Base-by-base conservation (phyloP, 2,329 filamentous ascomycete genomes). In the Pseudogymnoascus sp. region DNA sequence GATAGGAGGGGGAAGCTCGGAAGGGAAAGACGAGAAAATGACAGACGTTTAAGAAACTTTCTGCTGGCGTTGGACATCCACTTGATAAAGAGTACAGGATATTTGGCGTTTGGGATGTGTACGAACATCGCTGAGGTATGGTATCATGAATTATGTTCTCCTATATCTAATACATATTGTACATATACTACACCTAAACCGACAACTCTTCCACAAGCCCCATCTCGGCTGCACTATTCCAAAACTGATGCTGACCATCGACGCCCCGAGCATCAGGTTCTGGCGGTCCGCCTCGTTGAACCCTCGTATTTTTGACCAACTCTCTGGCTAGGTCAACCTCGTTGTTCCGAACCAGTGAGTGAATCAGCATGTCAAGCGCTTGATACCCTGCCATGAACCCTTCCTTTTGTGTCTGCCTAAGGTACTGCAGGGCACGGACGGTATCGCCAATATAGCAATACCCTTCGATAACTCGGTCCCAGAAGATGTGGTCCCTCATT, bases 401-500 rank as follows among this genome's bases (percentile, higher is more conserved):
- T 16, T 63, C 62, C 29, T 63, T 67, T 62, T 75, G 71, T 16
- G 84, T 74, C 65, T 77, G 75, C 61, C 78, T 73, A 67, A 84
- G 82, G 40, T 84, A 74, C 59, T 71, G 71, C 69, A 83, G 75
- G 1, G 84, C 83, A 34, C 74, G 77, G 36, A 73, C 72, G 0
- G 80, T 75, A 64, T 86, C 79, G 54, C 82, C 81, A 8, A 77
- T 74, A 11, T 74, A 68, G 6, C 87, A 83, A 72, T 88, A 90
- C 1, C 87, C 88, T 70, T 85, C 83, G 67, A 92, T 82, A 66
- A 88, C 79, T 62, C 86, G 81, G 73, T 90, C 87, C 81, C 86
- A 91, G 68, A 92, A 85, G 23, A 83, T 75, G 64, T 80, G 78
- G 71, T 89, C 83, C 21, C 78, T 75, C 18, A 69, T 70, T 21